Conservation (phyloP, 257 asterid genomes). For the Petrea volubilis region DNA sequence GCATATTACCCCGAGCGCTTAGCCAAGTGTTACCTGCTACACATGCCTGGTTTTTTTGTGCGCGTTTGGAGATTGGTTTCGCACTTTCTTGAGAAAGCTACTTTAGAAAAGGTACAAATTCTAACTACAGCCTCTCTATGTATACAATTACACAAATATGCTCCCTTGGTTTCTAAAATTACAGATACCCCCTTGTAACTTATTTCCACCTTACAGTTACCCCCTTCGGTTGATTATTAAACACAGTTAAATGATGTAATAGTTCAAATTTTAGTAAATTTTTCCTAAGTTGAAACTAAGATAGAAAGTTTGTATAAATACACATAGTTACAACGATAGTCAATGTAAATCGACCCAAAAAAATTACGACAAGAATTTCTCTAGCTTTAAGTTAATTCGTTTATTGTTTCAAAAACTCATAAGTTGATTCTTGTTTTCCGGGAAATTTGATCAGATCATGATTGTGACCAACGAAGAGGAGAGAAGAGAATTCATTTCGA, state of each 20-base stretch:
- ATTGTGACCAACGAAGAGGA: slow-evolving; percentile 66
- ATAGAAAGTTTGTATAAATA: too few relatives aligned
- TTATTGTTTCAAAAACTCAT: not conserved
- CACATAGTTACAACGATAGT: too few relatives aligned
- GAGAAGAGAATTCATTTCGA: slow-evolving; percentile 35
- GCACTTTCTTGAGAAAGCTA: slow-evolving; percentile 68
- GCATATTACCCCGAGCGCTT: slow-evolving; percentile 81
- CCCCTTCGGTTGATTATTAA: too few relatives aligned
- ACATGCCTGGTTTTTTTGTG: slow-evolving; percentile 80
- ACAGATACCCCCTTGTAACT: too few relatives aligned
- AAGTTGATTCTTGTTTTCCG: not conserved
- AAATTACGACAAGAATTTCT: not conserved
- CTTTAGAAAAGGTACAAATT: slow-evolving; percentile 54
- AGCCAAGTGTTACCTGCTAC: slow-evolving; percentile 53
- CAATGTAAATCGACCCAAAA: too few relatives aligned
- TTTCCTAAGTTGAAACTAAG: not conserved
- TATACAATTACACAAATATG: too few relatives aligned
- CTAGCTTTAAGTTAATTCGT: too few relatives aligned
- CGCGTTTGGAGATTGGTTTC: slow-evolving; percentile 67
- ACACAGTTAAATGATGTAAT: too few relatives aligned
- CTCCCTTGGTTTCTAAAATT: too few relatives aligned
- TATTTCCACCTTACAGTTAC: too few relatives aligned
- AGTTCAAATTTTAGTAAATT: too few relatives aligned
- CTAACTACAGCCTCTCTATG: not conserved
- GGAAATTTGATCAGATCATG: slow-evolving; percentile 44